Conservation (phyloP, 352 stramenopile species). For the Phytophthora cactorum region DNA sequence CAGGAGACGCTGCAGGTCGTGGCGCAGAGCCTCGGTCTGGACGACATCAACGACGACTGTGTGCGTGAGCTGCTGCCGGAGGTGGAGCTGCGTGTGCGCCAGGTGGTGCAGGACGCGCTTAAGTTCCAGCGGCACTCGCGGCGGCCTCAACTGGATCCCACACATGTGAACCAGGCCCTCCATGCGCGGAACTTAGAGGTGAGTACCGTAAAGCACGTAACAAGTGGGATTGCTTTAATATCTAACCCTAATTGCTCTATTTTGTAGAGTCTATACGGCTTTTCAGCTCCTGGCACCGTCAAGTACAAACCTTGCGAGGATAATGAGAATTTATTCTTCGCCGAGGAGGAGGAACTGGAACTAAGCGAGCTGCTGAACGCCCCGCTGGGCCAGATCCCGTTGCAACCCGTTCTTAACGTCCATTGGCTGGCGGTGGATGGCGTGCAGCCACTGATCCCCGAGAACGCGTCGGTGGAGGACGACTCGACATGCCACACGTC, state of each 20-base stretch:
- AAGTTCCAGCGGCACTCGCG: conserved; percentile 85
- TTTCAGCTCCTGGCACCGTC: conserved; percentile 53
- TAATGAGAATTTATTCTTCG: conserved; percentile 63
- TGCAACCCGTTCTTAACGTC: conserved; percentile 74
- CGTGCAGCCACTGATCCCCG: conserved; percentile 81
- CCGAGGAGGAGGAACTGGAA: conserved; percentile 79
- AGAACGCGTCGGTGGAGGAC: conserved; percentile 83
- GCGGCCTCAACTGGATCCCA: conserved; percentile 56
- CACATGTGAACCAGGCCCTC: conserved; percentile 83
- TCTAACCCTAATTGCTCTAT: conserved; percentile 1
- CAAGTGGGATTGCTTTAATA: neutral
- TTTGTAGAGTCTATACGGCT: conserved; percentile 75
- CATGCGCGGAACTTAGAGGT: conserved; percentile 75
- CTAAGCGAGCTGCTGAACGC: conserved; percentile 77
- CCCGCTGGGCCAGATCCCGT: conserved; percentile 71
- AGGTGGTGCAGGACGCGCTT: conserved; percentile 86
- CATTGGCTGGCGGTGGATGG: conserved; percentile 88
- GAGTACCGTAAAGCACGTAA: conserved; percentile 1
- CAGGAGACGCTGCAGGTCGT: conserved; percentile 74
- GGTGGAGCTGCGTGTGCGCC: conserved; percentile 80
- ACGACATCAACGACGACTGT: conserved; percentile 70
- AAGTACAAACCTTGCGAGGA: conserved; percentile 74
- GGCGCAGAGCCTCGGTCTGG: conserved; percentile 77
- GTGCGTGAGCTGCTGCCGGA: conserved; percentile 74
- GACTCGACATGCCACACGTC: conserved; percentile 70